phyloP scores from a whole-genome alignment of 331 rosid species.

The Saraca asoca region DNA sequence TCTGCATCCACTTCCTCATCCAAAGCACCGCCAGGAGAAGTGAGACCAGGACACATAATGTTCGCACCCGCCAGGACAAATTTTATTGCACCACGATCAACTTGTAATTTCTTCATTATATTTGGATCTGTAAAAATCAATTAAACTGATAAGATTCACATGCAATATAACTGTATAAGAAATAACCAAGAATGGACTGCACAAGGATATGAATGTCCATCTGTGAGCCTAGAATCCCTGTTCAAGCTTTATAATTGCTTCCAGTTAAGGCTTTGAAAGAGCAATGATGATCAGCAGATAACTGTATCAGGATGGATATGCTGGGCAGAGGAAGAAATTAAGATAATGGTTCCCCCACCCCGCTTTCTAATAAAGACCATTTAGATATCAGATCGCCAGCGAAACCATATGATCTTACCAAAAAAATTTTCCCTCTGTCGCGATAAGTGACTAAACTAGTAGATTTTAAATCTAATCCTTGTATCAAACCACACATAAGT shows the following conservation, averaged over 20 bases:
- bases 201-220: not conserved
- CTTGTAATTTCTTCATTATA: conserved; percentile 94
- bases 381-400: too few relatives aligned
- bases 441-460: too few relatives aligned
- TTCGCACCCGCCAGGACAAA: conserved; percentile 41
- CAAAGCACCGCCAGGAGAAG: conserved; percentile 92
- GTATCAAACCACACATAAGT: not conserved
- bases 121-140: conserved; percentile 74
- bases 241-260: conserved; percentile 10
- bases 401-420: too few relatives aligned
- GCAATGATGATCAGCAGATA: conserved; percentile 6
- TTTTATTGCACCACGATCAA: conserved; percentile 93
- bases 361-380: too few relatives aligned
- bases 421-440: not conserved
- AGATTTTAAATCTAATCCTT: conserved; percentile 9
- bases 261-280: conserved; percentile 7
- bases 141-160: conserved; percentile 3
- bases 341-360: not conserved
- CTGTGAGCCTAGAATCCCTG: conserved; percentile 7
- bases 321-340: conserved; percentile 7
- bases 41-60: conserved; percentile 99
- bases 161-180: not conserved
- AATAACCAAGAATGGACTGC: not conserved
- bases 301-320: not conserved
- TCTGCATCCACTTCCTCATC: conserved; percentile 84